phyloP scores from a whole-genome alignment of 176 grass and related monocot genomes.

The Aegilops umbellulata region DNA sequence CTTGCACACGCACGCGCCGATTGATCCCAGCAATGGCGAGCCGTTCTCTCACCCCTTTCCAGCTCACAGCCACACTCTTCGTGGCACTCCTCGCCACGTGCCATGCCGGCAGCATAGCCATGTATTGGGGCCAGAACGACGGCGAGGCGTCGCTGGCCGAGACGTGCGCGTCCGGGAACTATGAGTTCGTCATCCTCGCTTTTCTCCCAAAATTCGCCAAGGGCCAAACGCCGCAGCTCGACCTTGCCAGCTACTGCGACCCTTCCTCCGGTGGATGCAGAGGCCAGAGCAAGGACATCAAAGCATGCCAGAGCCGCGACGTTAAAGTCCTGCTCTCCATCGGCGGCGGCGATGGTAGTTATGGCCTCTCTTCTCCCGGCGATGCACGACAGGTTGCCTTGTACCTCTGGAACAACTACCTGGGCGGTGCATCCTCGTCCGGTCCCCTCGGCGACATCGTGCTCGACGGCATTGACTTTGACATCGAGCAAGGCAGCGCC shows the following conservation, averaged over 20 bases:
- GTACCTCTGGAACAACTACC: slow-evolving; percentile 73
- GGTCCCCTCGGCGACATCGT: slow-evolving; percentile 54
- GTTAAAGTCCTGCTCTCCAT: slow-evolving; percentile 76
- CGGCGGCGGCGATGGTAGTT: slow-evolving; percentile 51
- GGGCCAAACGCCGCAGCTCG: slow-evolving; percentile 50
- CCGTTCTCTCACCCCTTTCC: background rate
- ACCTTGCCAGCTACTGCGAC: slow-evolving; percentile 66
- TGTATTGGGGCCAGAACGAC: slow-evolving; percentile 71
- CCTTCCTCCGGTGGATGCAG: slow-evolving; percentile 47
- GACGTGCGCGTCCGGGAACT: slow-evolving; percentile 47
- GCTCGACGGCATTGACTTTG: slow-evolving; percentile 76
- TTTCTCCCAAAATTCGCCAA: slow-evolving; percentile 66
- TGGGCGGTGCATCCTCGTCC: slow-evolving; percentile 44
- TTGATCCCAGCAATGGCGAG: slow-evolving; percentile 15
- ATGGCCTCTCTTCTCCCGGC: slow-evolving; percentile 38
- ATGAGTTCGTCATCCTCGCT: slow-evolving; percentile 56
- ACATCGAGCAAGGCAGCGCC: slow-evolving; percentile 57
- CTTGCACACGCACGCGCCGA: no score
- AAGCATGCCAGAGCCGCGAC: slow-evolving; percentile 42
- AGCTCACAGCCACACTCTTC: background rate
- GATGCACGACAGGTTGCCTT: slow-evolving; percentile 49
- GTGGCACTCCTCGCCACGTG: slow-evolving; percentile 14
- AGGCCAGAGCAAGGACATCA: slow-evolving; percentile 50
- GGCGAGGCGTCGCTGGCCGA: slow-evolving; percentile 42
- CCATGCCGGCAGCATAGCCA: slow-evolving; percentile 49